These are phyloP conservation scores for Fomitopsis pulvina DNA, from an alignment of 768 basidiomycete species.

Conservation along the genomic window DNA sequence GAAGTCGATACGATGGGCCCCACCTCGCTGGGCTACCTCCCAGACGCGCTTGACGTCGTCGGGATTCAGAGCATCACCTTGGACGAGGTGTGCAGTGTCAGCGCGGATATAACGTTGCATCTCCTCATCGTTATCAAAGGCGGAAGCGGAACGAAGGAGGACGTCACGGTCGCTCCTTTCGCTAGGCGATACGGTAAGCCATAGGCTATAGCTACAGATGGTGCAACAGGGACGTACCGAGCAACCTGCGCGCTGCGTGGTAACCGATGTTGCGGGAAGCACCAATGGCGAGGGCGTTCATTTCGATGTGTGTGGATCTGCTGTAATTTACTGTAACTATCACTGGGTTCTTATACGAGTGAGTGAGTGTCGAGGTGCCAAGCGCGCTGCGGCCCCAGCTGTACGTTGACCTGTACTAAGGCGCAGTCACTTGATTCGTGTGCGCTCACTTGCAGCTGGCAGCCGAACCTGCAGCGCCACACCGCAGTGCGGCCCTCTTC, in stretches of 20 bases:
- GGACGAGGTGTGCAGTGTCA: slow-evolving; percentile 46
- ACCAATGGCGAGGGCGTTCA: slow-evolving; percentile 29
- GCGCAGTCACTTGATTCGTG: no score
- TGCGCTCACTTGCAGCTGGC: no score
- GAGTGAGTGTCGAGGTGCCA: no score
- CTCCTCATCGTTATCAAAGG: slow-evolving; percentile 46
- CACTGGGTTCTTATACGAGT: no score
- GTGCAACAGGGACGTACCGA: slow-evolving; percentile 17
- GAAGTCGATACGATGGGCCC: slow-evolving; percentile 34
- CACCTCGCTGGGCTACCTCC: slow-evolving; percentile 28
- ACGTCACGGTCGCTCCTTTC: slow-evolving; percentile 54
- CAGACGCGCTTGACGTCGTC: slow-evolving; percentile 48
- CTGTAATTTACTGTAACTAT: no score
- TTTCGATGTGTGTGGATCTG: slow-evolving; percentile 2
- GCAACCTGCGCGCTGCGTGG: slow-evolving; percentile 23
- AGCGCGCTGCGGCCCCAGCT: no score
- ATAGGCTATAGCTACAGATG: no score
- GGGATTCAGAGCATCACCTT: slow-evolving; percentile 54
- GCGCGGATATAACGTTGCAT: slow-evolving; percentile 46
- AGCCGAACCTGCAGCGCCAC: no score
- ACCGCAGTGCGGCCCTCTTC: no score
- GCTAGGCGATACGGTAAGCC: no score
- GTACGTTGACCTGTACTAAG: no score
- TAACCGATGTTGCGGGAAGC: slow-evolving; percentile 37
- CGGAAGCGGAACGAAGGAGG: slow-evolving; percentile 44